phyloP scores from a whole-genome alignment of 768 basidiomycete species.

The Amanita thiersii region DNA sequence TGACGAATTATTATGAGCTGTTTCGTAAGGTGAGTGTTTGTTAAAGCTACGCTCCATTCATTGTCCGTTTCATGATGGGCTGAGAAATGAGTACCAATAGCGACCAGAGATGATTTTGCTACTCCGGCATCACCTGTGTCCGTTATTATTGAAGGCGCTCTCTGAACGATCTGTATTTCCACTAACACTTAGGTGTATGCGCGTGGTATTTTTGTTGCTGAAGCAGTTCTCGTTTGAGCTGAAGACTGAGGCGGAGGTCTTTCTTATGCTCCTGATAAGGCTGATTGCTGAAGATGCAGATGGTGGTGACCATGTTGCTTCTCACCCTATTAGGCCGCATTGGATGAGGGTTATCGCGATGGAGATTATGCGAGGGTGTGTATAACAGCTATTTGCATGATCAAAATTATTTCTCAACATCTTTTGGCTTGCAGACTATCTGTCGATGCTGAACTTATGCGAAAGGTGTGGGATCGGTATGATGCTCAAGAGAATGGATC shows the following conservation, averaged over 20 bases:
- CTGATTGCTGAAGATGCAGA: conserved; percentile 47
- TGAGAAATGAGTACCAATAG: conserved; percentile 31
- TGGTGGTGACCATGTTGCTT: conserved; percentile 15
- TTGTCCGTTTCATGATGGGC: not conserved
- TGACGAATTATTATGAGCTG: conserved; percentile 85
- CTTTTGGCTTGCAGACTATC: conserved; percentile 43
- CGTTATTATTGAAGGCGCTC: conserved; percentile 78
- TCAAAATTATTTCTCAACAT: not conserved
- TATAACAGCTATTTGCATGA: not conserved
- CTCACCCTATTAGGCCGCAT: conserved; percentile 40
- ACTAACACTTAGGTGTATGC: conserved; percentile 81
- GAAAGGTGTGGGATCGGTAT: conserved; percentile 73
- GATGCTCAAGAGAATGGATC: conserved; percentile 55
- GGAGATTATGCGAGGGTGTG: conserved; percentile 86
- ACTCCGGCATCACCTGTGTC: conserved; percentile 85
- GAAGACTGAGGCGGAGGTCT: conserved; percentile 77
- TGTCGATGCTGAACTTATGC: conserved; percentile 70
- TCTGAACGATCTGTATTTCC: conserved; percentile 82
- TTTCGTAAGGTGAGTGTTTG: conserved; percentile 59
- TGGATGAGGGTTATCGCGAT: conserved; percentile 92
- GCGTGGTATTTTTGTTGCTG: conserved; percentile 88
- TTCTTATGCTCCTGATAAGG: conserved; percentile 65
- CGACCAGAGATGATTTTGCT: conserved; percentile 79
- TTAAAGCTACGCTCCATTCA: not conserved
- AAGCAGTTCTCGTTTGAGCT: conserved; percentile 86